Evolutionary conservation across 2,329 filamentous ascomycete species (phyloP), one percentile per base, ranked within the genome.

Genomic region (Kalaharituber pfeilii): DNA sequence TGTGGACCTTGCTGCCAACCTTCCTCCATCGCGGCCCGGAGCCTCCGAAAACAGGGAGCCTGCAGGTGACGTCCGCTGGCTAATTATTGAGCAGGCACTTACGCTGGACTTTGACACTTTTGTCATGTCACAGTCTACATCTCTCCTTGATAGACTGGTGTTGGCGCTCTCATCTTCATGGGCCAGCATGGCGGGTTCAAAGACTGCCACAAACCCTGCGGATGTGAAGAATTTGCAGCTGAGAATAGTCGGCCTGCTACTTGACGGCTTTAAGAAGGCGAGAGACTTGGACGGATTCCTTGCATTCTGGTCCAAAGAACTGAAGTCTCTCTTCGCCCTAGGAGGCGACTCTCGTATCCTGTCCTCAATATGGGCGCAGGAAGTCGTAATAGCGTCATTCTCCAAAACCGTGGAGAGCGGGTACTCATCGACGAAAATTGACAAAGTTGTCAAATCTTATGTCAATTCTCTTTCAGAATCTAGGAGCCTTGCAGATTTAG

Each of bases 91-190:
- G 22, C n/a, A 51, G 3, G 56, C 52, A 8, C 49, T 61, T 13
- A 54, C 33, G 28, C 44, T 59, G 25, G 59, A 61, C 42, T 61
- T 59, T 53, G 59, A 60, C 24, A 52, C 57, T 24, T 61, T 61
- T 25, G 22, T 47, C 13, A 47, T 47, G 15, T 47, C 42, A 22
- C 42, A 47, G 25, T 47, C 42, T 11, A 47, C 42, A 20, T 47
- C 42, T 4, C 42, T 47, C 18, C 42, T 47, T 13, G 42, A 11
- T 13, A 47, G 42, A 25, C 42, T 47, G 18, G 42, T 47, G n/a
- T 47, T 25, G 18, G 42, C 42, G 13, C 22, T 47, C 18, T 47
- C 42, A 3, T 15, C n/a, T 47, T 47, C 42, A 22, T 47, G 42
- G 42, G 15, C 42, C 3, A 25, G n/a, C n/a, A 39, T 39, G 7